Conservation (phyloP, 192 early-diverging fungal genomes). For the Coemansia reversa region DNA sequence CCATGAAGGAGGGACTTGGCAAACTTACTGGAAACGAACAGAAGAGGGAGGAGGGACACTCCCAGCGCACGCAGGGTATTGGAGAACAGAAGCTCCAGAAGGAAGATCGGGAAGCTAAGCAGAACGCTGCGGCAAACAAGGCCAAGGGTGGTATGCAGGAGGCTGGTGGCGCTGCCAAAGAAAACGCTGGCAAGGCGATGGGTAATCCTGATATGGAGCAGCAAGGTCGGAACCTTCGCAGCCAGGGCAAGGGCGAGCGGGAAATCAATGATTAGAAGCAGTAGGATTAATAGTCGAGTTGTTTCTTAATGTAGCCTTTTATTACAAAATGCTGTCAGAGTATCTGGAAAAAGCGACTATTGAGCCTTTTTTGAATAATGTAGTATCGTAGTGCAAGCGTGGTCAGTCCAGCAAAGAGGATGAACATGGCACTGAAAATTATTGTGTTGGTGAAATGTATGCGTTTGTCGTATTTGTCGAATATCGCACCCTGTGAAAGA, state of each 20-base stretch:
- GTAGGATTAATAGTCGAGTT: background rate
- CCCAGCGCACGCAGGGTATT: slow-evolving; percentile 16
- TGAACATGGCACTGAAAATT: slow-evolving; percentile 45
- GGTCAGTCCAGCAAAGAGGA: slow-evolving; percentile 32
- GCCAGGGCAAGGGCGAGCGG: slow-evolving; percentile 13
- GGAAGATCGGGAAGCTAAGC: background rate
- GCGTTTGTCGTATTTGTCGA: slow-evolving; percentile 42
- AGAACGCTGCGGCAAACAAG: slow-evolving; percentile 3
- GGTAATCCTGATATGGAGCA: slow-evolving; percentile 16
- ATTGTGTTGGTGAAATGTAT: slow-evolving; percentile 43
- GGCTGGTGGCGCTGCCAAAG: slow-evolving; percentile 19
- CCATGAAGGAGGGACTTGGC: slow-evolving; percentile 24
- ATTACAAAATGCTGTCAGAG: slow-evolving; percentile 9
- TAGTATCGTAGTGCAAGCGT: slow-evolving; percentile 20
- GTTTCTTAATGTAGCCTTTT: too few species aligned
- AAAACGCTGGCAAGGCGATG: slow-evolving; percentile 20
- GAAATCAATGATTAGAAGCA: background rate
- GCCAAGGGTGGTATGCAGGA: slow-evolving; percentile 5
- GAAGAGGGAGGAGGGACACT: slow-evolving; percentile 5
- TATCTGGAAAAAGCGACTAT: slow-evolving; percentile 16
- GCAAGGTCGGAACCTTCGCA: slow-evolving; percentile 17
- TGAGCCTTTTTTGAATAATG: slow-evolving; percentile 6
- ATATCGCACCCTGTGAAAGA: slow-evolving; percentile 43
- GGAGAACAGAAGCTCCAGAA: slow-evolving; percentile 24
- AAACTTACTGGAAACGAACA: slow-evolving; percentile 15